Percentiles rank a stretch among this genome's conserved stretches.
Evolutionary conservation across 1,284 basidiomycete species (phyloP).

Genomic region (Cutaneotrichosporon spelunceum): DNA sequence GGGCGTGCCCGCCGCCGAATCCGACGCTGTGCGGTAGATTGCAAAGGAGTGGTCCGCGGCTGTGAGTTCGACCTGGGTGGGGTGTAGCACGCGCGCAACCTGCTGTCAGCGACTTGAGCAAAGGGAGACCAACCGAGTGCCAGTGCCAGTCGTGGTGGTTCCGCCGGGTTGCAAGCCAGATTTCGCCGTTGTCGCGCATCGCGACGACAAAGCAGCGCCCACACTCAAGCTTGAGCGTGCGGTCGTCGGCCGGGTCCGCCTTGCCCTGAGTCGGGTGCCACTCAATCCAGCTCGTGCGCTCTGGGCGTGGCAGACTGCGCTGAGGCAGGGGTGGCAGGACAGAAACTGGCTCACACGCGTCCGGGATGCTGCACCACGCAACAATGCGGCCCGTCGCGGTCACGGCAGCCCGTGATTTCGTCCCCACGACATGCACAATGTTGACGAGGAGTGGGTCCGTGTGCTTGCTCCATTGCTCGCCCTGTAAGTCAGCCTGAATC

Average conservation of each 20-base stretch:
- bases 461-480: neutral
- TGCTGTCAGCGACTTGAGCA: neutral
- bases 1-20: neutral
- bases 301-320: neutral
- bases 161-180: neutral
- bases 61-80: neutral
- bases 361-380: neutral
- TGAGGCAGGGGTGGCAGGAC: neutral
- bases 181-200: slow-evolving; percentile 6
- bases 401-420: slow-evolving; percentile 6
- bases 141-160: neutral
- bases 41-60: slow-evolving; percentile 1
- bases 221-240: slow-evolving; percentile 1
- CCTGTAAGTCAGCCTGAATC: slow-evolving; percentile 1
- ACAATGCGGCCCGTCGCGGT: slow-evolving; percentile 6
- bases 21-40: neutral
- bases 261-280: neutral
- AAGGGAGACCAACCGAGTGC: neutral
- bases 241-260: neutral
- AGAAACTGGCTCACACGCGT: neutral
- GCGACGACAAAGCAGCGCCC: slow-evolving; percentile 5
- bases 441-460: neutral
- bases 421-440: slow-evolving; percentile 7
- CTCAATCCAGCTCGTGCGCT: slow-evolving; percentile 5
- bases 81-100: neutral